phyloP scores from a whole-genome alignment of 1,139 yeast genomes.

The Yamadazyma trypodendri region DNA sequence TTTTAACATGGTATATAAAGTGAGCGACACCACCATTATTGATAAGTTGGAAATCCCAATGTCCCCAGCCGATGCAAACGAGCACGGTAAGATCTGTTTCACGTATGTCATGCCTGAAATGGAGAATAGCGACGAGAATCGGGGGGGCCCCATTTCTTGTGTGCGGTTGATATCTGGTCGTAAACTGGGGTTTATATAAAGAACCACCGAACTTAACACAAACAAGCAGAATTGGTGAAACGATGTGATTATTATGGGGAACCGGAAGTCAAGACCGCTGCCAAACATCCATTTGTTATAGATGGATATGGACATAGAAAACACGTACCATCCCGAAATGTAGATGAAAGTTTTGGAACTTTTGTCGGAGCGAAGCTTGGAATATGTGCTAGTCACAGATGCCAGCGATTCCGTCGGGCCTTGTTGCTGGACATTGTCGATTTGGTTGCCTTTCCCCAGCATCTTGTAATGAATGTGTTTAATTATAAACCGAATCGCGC shows the following conservation, averaged over 20 bases:
- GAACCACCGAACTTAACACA: slow-evolving; percentile 40
- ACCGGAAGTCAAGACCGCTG: slow-evolving; percentile 65
- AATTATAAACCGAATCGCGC: no score
- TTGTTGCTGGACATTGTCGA: no score
- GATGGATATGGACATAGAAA: slow-evolving; percentile 74
- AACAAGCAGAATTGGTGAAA: slow-evolving; percentile 80
- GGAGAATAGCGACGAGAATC: slow-evolving; percentile 35
- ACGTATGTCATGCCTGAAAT: slow-evolving; percentile 33
- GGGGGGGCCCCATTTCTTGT: slow-evolving; percentile 28
- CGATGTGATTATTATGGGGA: slow-evolving; percentile 81
- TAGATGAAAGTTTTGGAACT: slow-evolving; percentile 21
- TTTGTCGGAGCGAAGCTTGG: not conserved
- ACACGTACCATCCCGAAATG: slow-evolving; percentile 51
- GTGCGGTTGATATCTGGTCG: slow-evolving; percentile 24
- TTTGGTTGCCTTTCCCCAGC: not conserved
- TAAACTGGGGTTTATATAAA: slow-evolving; percentile 47
- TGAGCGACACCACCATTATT: slow-evolving; percentile 71
- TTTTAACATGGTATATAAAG: slow-evolving; percentile 91
- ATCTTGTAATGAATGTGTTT: not conserved
- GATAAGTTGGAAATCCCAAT: slow-evolving; percentile 91
- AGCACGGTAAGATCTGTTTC: slow-evolving; percentile 74
- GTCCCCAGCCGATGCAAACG: slow-evolving; percentile 87
- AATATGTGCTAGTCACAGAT: no score
- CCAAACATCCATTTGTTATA: slow-evolving; percentile 99
- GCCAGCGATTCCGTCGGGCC: no score